Evolutionary conservation across 371 early-diverging fungal genomes (phyloP).

Genomic region (Rhizopus microsporus): DNA sequence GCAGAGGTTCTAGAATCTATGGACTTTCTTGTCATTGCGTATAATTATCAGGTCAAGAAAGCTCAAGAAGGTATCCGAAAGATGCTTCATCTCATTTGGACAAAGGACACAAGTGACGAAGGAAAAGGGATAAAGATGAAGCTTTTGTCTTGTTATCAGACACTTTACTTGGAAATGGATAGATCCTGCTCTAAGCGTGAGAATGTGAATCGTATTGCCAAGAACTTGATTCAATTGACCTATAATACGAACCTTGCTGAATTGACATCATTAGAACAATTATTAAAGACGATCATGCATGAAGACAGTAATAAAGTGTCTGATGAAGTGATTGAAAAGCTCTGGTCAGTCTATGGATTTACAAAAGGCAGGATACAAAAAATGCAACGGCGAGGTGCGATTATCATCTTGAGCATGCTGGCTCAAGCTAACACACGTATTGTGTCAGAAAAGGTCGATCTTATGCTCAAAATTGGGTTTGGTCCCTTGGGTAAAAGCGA

Average conservation of each 20-base stretch:
- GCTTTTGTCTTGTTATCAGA: slow-evolving; percentile 76
- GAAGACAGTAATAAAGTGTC: slow-evolving; percentile 53
- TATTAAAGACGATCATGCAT: slow-evolving; percentile 75
- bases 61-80: slow-evolving; percentile 86
- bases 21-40: slow-evolving; percentile 87
- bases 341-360: slow-evolving; percentile 87
- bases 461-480: slow-evolving; percentile 82
- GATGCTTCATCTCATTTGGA: slow-evolving; percentile 97
- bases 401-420: slow-evolving; percentile 90
- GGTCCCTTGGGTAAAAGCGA: slow-evolving; percentile 80
- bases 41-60: slow-evolving; percentile 79
- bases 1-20: slow-evolving; percentile 93
- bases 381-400: slow-evolving; percentile 84
- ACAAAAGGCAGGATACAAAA: slow-evolving; percentile 66
- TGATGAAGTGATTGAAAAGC: slow-evolving; percentile 70
- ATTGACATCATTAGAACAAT: slow-evolving; percentile 89
- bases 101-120: slow-evolving; percentile 83
- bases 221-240: slow-evolving; percentile 80
- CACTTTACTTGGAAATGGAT: slow-evolving; percentile 77
- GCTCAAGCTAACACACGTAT: slow-evolving; percentile 80
- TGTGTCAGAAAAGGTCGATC: slow-evolving; percentile 80
- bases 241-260: slow-evolving; percentile 87
- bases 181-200: slow-evolving; percentile 55
- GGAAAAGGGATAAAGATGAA: slow-evolving; percentile 80
- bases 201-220: slow-evolving; percentile 66